Evolutionary conservation across 805 yeast species (phyloP), one percentile per base, ranked within the genome.

Genomic region (Pichia cephalocereana): DNA sequence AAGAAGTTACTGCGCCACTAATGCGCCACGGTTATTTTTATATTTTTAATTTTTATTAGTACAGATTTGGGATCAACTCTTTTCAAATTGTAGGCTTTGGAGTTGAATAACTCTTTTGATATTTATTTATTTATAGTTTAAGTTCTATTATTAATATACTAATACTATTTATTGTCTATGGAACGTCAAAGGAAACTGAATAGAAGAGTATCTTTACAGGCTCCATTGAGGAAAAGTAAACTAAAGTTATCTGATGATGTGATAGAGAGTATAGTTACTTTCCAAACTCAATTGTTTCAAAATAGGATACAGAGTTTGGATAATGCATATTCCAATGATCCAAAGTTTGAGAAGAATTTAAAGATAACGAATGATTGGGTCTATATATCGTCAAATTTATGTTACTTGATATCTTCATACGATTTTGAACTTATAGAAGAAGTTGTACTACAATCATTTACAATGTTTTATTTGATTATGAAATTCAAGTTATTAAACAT

Each of bases 311-410:
- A 15, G 9, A 38, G 30, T 10, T 27, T 48, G n/a, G 32, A 48
- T 9, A 23, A 19, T 4, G 45, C 27, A 3, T 48, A 48, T 44
- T 14, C 38, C 3, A 15, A n/a, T 26, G 51, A 48, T 19, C 23
- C 17, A 3, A 3, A 11, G 10, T n/a, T n/a, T 1, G 30, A 43
- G 15, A 38, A 30, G 8, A 6, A 31, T 11, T 8, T 26, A 3
- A 48, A 48, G 23, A 41, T 48, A 8, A 8, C 41, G 4, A 48
- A 44, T 34, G 51, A 48, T 26, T 48, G 51, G 51, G 45, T 48
- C 8, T 48, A 48, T 34, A 44, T 48, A 19, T 47, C 48, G 17
- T 44, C 48, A 26, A 45, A 8, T 31, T 45, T 44, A 23, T 48
- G 47, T 19, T 44, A 43, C 26, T 32, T 48, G 7, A 34, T 48